Evolutionary conservation across 1,284 basidiomycete species (phyloP).

Genomic region (Ustilago trichophora): DNA sequence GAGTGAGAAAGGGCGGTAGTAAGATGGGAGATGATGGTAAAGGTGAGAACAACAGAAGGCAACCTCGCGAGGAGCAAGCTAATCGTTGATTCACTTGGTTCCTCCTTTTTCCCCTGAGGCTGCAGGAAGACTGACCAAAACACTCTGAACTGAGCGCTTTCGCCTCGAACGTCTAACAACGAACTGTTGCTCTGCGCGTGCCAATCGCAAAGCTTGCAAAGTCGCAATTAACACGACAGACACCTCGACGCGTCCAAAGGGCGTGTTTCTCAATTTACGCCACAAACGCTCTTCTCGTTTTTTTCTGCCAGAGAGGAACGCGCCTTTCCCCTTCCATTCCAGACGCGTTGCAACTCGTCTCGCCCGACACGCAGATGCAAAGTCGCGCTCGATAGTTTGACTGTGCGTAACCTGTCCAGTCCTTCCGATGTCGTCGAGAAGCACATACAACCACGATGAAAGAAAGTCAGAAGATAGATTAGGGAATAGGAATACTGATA

Average conservation of each 20-base stretch:
- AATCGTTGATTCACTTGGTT: too few relatives aligned
- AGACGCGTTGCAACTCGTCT: not conserved
- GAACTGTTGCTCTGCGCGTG: conserved; percentile 2
- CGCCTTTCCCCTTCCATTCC: not conserved
- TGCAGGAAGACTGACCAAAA: too few relatives aligned
- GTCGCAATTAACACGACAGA: conserved; percentile 38
- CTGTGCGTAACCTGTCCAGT: too few relatives aligned
- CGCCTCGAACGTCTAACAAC: not conserved
- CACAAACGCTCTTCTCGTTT: not conserved
- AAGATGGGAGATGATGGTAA: not conserved
- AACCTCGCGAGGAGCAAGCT: too few relatives aligned
- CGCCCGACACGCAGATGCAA: too few relatives aligned
- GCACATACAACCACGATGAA: not conserved
- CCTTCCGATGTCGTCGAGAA: too few relatives aligned
- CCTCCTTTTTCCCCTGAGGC: too few relatives aligned
- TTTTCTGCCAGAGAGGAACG: too few relatives aligned
- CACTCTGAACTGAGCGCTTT: not conserved
- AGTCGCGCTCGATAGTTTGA: too few relatives aligned
- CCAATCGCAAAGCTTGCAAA: conserved; percentile 2
- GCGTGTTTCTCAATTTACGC: conserved; percentile 28
- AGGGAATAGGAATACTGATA: not conserved
- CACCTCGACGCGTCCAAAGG: conserved; percentile 26
- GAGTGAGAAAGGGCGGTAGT: not conserved
- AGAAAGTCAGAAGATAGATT: not conserved
- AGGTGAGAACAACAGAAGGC: not conserved